Evolutionary conservation across 2,329 filamentous ascomycete species (phyloP), one percentile per base, ranked within the genome.

Genomic region (Piedraia hortae): DNA sequence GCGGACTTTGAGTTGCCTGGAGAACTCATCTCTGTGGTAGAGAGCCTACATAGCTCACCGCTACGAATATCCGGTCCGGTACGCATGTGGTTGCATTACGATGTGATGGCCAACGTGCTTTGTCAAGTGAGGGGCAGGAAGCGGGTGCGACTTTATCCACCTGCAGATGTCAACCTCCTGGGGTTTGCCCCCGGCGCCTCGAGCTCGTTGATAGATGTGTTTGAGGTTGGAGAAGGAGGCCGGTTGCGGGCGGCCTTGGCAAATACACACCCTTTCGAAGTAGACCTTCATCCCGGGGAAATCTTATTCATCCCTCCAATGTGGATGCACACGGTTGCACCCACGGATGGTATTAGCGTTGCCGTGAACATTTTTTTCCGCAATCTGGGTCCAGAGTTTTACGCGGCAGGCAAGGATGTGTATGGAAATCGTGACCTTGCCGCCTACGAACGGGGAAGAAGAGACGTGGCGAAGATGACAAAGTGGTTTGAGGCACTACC

Each of bases 321-420:
- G 33, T 90, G 80, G 78, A 54, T 74, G 7, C 80, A 90, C 42
- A 69, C 75, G 1, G 68, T 66, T 2, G 54, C 69, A 1, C 51
- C 56, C 6, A 39, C 44, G 2, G 36, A 44, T 12, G 41, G 41
- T 3, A 42, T 62, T 13, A 78, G 73, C 33, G 53, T 89, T 5
- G 74, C 74, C 1, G 66, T 90, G n/a, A 90, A 90, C 39, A 59
- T 82, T 13, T 90, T 90, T 50, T 90, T 88, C 47, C 62, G 65
- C 19, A 68, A 66, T 28, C 21, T 40, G 12, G 17, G 31, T n/a
- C 50, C 63, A 3, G 48, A 41, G 3, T 63, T 59, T 1, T 85
- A 85, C 40, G 64, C 74, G 1, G 43, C 56, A 1, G 77, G 78
- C 1, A 59, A 66, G 31, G 78, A 90, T 40, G 69, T 89, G 0